Evolutionary conservation across 352 stramenopile species (phyloP).

Genomic region (Globisporangium paddicum): DNA sequence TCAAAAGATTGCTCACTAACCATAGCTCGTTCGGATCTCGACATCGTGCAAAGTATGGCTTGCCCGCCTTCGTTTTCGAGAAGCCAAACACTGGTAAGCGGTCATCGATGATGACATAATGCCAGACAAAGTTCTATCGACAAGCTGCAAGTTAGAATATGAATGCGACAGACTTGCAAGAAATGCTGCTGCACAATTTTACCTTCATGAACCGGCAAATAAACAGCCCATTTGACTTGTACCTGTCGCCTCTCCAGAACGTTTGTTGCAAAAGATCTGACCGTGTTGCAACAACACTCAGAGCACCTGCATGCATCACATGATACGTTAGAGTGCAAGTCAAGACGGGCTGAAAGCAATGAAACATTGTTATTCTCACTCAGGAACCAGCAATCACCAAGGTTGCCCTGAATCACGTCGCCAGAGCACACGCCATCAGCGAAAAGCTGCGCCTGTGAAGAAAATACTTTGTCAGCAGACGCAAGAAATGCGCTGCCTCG

Average conservation of each 20-base stretch:
- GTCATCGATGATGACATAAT: conserved; percentile 92
- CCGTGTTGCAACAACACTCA: conserved; percentile 85
- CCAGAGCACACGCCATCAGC: conserved; percentile 65
- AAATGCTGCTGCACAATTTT: background rate
- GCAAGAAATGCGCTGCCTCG: conserved; percentile 13
- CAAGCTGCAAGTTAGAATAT: background rate
- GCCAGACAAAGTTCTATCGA: conserved; percentile 81
- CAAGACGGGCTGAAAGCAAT: background rate
- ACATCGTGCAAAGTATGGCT: conserved; percentile 81
- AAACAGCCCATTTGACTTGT: conserved; percentile 77
- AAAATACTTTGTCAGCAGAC: conserved; percentile 39
- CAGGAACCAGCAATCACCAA: conserved; percentile 93
- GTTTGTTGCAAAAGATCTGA: conserved; percentile 73
- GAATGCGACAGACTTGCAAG: background rate
- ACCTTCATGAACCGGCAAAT: conserved; percentile 93
- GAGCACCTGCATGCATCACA: conserved; percentile 39
- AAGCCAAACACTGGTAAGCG: conserved; percentile 82
- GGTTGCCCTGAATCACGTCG: conserved; percentile 87
- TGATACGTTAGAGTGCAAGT: background rate
- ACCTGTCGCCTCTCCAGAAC: conserved; percentile 72
- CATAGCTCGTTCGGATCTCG: conserved; percentile 86
- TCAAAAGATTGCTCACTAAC: conserved; percentile 28
- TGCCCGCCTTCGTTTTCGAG: conserved; percentile 69
- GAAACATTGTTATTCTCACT: conserved; percentile 23
- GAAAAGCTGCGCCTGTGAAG: conserved; percentile 68